Base-by-base conservation (phyloP, 192 early-diverging fungal species). In the Linnemannia elongata region DNA sequence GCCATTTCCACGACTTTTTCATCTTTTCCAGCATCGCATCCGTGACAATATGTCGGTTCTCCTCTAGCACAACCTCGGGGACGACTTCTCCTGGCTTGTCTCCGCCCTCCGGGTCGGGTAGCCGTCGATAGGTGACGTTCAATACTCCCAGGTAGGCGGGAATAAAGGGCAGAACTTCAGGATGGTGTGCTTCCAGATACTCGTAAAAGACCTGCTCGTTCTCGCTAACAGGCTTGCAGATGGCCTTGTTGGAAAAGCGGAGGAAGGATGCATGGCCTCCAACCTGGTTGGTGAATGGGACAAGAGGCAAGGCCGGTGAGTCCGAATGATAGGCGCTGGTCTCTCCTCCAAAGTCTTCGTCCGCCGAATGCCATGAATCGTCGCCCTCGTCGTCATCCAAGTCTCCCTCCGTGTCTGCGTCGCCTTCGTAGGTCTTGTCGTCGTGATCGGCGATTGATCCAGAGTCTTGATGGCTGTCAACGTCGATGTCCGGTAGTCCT, bases 261-360 rank as follows among this genome's bases (percentile, higher is more conserved):
- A 99, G 91, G 71, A 99, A 96, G 8, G 97, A 94, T 8, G 97
- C 96, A 85, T 99, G 99, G 1, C 99, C 99, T n/a, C 99, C 99
- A 36, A 97, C 96, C 82, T 96, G 95, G 88, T 97, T 95, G n/a
- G 88, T 90, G 88, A 95, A 97, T 30, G 96, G 96, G 54, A 93
- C 90, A 42, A 97, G 82, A 6, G 93, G 94, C 68, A 97, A 78
- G 42, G 95, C 93, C 9, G 93, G 90, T 39, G 94, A 87, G n/a
- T 78, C 85, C 79, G 84, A 92, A 20, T 88, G 81, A 68, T 87
- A 87, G 15, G 85, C 85, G 45, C 85, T 81, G 1, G 85, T 87
- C 35, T 87, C 85, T 9, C 74, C 82, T 22, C 85, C 85, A 66
- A 87, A 87, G 42, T 87, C 85, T 8, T 87, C 85, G 72, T 87